These are phyloP conservation scores for Lyophyllum semitale DNA, from an alignment of 768 basidiomycete genomes.

Conservation along the genomic window DNA sequence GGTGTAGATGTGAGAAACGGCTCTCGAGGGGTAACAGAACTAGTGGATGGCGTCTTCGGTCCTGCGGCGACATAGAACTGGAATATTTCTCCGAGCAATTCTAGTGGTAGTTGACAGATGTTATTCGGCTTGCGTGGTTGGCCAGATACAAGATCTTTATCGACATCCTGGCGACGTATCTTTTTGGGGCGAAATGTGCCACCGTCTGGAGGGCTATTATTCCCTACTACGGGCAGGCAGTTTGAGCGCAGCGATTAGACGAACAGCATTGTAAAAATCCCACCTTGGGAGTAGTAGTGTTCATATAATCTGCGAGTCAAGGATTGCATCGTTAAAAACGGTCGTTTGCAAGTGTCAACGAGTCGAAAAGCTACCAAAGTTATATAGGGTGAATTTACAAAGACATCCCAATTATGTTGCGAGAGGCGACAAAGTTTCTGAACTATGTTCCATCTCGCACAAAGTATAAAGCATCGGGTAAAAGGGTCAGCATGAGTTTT, in stretches of 20 bases:
- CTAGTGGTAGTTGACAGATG: background rate
- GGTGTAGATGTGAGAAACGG: conserved; percentile 3
- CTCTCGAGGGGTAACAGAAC: background rate
- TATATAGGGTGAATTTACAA: background rate
- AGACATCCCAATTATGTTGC: background rate
- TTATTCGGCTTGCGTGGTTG: background rate
- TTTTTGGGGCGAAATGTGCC: background rate
- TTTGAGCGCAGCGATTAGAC: background rate
- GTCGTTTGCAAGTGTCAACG: background rate
- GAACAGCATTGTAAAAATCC: background rate
- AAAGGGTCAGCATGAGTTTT: background rate
- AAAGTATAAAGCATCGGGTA: background rate
- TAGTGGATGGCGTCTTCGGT: background rate
- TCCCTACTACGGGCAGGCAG: background rate
- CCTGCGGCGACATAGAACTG: background rate
- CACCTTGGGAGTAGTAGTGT: background rate
- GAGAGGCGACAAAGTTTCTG: no score
- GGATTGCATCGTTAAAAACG: background rate
- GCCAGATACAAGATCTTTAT: background rate
- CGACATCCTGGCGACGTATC: background rate
- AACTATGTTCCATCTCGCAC: background rate
- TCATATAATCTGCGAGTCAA: background rate
- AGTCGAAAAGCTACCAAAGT: background rate
- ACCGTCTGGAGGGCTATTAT: background rate
- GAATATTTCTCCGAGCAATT: background rate